Base-by-base conservation (phyloP, 1,139 yeast genomes). In the Pichia sp. region DNA sequence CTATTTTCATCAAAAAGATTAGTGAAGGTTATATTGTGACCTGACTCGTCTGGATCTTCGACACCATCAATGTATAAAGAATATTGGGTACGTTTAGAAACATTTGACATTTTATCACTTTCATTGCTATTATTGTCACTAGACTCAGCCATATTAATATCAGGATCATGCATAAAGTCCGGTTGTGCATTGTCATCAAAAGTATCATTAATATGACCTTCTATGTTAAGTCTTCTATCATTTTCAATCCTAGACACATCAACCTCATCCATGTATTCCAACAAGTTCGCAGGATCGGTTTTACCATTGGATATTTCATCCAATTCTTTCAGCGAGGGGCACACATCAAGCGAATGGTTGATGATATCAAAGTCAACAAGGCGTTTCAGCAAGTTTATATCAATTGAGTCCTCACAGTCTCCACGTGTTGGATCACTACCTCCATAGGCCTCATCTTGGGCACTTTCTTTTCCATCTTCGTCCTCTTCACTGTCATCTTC, bases 1-100 rank as follows among this genome's bases (percentile, higher is more conserved):
- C 76, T 57, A 45, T 70, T 64, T 10, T 69, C 69, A 11, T 69
- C 71, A 57, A 68, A 67, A 41, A 63, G 57, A 49, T 61, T 61
- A 45, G 60, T 63, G 53, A 64, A 57, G 54, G 67, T 79, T 75
- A n/a, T 75, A 73, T 57, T 75, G 69, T 36, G 50, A 11, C 32
- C 44, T 5, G 78, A 29, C 19, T 85, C 84, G 56, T 85, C 90
- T 48, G 77, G 79, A 40, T 81, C 84, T 7, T 67, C 72, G 2
- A 62, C 72, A 8, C 70, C 72, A 38, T 64, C 71, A 8, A 58
- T 59, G 54, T 59, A 64, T 46, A 62, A 41, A 0, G 72, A 69
- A 49, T 59, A 67, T 42, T 63, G 67, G 3, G 66, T 62, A 50
- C 67, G 54, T 29, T 58, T 57, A 11, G 61, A 57, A 19, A 64